Conservation (phyloP, 2,329 filamentous ascomycete species). For the Cercospora janseana region DNA sequence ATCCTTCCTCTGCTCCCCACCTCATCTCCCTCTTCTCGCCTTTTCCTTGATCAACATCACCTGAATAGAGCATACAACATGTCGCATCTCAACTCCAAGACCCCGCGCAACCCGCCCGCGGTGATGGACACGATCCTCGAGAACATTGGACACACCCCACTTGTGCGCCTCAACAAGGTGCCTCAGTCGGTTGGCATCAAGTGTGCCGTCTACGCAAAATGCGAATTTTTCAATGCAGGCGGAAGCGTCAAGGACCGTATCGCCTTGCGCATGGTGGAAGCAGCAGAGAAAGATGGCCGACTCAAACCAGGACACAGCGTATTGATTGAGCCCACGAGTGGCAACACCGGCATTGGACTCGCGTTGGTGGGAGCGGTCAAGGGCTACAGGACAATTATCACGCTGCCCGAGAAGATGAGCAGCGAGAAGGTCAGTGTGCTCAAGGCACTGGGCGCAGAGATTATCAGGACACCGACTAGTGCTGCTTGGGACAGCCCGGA, state of each 20-base stretch:
- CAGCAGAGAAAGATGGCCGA: conserved; percentile 83
- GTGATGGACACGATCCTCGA: conserved; percentile 70
- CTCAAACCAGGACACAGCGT: conserved; percentile 93
- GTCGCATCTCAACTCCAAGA: conserved; percentile 43
- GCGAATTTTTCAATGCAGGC: conserved; percentile 61
- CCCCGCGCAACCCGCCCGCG: conserved; percentile 52
- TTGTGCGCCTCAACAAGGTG: conserved; percentile 89
- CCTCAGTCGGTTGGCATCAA: conserved; percentile 87
- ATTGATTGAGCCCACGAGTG: conserved; percentile 94
- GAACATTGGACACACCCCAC: conserved; percentile 93
- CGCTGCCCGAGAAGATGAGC: conserved; percentile 98
- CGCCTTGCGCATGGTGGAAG: conserved; percentile 94
- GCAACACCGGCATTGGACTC: conserved; percentile 95
- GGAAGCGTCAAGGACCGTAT: conserved; percentile 89
- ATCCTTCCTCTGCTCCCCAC: not conserved
- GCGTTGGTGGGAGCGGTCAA: conserved; percentile 93
- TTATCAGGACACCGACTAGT: conserved; percentile 94
- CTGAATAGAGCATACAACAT: conserved; percentile 22
- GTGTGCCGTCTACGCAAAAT: conserved; percentile 51
- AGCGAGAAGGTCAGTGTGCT: conserved; percentile 96
- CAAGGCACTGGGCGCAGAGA: conserved; percentile 89
- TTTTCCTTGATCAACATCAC: not conserved
- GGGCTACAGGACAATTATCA: conserved; percentile 98
- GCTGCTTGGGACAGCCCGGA: conserved; percentile 93
- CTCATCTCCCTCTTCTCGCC: not conserved